phyloP scores from a whole-genome alignment of 768 basidiomycete genomes.

The Phanerochaete sordida region DNA sequence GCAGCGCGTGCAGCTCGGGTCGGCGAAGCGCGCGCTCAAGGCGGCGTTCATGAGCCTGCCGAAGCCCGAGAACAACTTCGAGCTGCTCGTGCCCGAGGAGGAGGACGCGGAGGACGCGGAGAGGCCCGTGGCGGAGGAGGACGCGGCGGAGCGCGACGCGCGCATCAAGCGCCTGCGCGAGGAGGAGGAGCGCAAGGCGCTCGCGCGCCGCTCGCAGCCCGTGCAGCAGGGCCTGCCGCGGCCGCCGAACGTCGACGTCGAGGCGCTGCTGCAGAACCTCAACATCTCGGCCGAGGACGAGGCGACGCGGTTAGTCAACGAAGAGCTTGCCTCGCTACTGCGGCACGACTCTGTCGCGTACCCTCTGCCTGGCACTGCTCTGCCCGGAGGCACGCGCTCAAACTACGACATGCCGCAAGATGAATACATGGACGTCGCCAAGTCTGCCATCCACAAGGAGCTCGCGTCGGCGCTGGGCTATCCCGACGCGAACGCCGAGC shows the following conservation, averaged over 20 bases:
- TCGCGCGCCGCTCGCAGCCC: conserved; percentile 79
- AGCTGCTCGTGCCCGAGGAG: conserved; percentile 87
- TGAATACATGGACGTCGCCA: conserved; percentile 67
- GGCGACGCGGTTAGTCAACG: conserved; percentile 65
- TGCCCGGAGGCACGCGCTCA: conserved; percentile 69
- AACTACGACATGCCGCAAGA: conserved; percentile 75
- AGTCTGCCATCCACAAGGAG: conserved; percentile 70
- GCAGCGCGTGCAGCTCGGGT: conserved; percentile 54
- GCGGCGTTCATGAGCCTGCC: conserved; percentile 83
- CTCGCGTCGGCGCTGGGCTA: conserved; percentile 80
- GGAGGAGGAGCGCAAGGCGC: conserved; percentile 71
- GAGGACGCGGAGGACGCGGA: conserved; percentile 51
- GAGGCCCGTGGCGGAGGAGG: conserved; percentile 57
- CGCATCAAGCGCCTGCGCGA: conserved; percentile 59
- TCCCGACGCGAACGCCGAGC: conserved; percentile 74
- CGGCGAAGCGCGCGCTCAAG: conserved; percentile 73
- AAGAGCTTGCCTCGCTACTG: conserved; percentile 75
- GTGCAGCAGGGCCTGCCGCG: conserved; percentile 84
- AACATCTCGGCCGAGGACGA: conserved; percentile 44
- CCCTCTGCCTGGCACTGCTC: conserved; percentile 84
- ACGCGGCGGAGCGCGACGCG: conserved; percentile 91
- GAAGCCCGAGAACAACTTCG: conserved; percentile 95
- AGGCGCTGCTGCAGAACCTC: conserved; percentile 58
- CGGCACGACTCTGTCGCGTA: conserved; percentile 85
- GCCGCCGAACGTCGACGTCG: conserved; percentile 78